phyloP scores from a whole-genome alignment of 306 rosid species.

The Cucurbita pepo region DNA sequence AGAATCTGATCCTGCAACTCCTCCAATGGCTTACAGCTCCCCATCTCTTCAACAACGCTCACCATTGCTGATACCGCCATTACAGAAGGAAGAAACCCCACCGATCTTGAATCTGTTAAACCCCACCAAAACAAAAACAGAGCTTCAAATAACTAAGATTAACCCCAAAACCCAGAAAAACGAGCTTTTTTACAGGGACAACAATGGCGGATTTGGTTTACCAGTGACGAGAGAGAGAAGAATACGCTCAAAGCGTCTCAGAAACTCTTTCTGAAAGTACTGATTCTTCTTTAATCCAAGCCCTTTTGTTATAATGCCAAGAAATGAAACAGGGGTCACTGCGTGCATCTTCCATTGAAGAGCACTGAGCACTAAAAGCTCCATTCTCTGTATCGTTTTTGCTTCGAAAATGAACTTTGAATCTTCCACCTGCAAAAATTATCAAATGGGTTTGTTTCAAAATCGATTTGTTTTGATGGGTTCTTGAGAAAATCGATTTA shows the following conservation, averaged over 20 bases:
- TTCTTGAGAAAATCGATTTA: neutral
- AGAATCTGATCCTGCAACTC: conserved; percentile 60
- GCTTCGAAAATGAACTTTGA: conserved; percentile 53
- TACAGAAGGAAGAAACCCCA: conserved; percentile 74
- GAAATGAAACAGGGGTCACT: conserved; percentile 71
- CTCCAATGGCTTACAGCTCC: conserved; percentile 36
- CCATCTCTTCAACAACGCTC: conserved; percentile 57
- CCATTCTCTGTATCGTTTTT: conserved; percentile 84
- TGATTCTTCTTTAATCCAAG: conserved; percentile 54
- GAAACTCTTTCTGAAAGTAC: conserved; percentile 50
- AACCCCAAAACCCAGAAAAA: neutral
- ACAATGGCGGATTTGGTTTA: conserved; percentile 14
- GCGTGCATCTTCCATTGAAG: conserved; percentile 95
- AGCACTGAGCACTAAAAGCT: conserved; percentile 60
- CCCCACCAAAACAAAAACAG: neutral
- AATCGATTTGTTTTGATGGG: neutral
- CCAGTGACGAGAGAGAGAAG: conserved; percentile 63
- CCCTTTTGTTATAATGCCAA: conserved; percentile 61
- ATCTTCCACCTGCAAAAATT: conserved; percentile 40
- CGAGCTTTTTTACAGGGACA: neutral
- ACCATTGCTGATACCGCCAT: conserved; percentile 87
- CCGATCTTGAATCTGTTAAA: conserved; percentile 52
- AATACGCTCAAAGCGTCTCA: conserved; percentile 54
- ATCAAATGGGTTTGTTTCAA: neutral
- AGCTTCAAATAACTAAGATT: neutral